Evolutionary conservation across 2,329 filamentous ascomycete species (phyloP).

Genomic region (Cytospora chrysosperma): DNA sequence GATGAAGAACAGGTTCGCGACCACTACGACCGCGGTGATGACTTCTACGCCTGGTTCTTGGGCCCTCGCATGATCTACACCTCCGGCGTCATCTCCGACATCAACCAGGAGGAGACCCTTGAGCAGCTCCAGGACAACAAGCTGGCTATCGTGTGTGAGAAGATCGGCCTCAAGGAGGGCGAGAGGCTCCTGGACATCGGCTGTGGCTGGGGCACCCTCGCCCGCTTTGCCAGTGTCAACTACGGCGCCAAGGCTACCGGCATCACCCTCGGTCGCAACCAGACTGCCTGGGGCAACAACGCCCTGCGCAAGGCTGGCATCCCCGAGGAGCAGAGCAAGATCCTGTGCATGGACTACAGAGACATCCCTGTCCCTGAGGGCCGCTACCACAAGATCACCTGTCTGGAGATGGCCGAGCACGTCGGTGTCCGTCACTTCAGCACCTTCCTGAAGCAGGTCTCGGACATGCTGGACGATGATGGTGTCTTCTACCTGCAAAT

Average conservation of each 20-base stretch:
- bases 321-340: constrained; percentile 82
- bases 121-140: constrained; percentile 99
- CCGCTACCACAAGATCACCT: constrained; percentile 91
- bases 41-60: constrained; percentile 98
- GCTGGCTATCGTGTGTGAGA: constrained; percentile 90
- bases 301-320: constrained; percentile 81
- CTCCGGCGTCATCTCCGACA: constrained; percentile 87
- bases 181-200: constrained; percentile 91
- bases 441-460: constrained; percentile 78
- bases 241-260: constrained; percentile 82
- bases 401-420: constrained; percentile 98
- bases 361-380: constrained; percentile 80
- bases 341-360: constrained; percentile 96
- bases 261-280: constrained; percentile 92
- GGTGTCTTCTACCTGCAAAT: constrained; percentile 96
- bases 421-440: constrained; percentile 89
- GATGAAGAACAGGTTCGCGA: constrained; percentile 97
- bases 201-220: constrained; percentile 96
- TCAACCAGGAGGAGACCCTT: constrained; percentile 81
- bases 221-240: constrained; percentile 88
- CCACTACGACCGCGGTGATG: constrained; percentile 96
- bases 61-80: constrained; percentile 99
- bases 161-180: constrained; percentile 79
- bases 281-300: constrained; percentile 94
- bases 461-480: constrained; percentile 95